Conservation (phyloP, 1,284 basidiomycete species). For the Marasmius sp. region DNA sequence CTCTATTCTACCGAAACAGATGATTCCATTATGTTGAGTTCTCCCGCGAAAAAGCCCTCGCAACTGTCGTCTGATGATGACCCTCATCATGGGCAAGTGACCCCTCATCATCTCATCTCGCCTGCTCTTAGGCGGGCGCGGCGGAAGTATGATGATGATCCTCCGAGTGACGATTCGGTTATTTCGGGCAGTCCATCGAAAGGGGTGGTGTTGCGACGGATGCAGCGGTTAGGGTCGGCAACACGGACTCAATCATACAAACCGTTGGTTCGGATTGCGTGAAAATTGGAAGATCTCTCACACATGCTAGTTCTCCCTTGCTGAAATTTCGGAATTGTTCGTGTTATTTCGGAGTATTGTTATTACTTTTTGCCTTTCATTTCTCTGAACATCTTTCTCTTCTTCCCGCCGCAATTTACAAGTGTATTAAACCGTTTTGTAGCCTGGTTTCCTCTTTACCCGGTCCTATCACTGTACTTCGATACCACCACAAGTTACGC, state of each 20-base stretch:
- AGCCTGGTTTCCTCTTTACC: no score
- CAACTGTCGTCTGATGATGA: slow-evolving; percentile 59
- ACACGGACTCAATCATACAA: not conserved
- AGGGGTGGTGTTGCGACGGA: slow-evolving; percentile 23
- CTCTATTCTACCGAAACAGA: not conserved
- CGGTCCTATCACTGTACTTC: no score
- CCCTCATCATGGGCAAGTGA: slow-evolving; percentile 60
- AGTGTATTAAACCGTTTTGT: no score
- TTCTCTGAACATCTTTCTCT: not conserved
- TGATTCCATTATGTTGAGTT: slow-evolving; percentile 7
- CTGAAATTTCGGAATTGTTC: not conserved
- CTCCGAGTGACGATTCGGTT: slow-evolving; percentile 43
- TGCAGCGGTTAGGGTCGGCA: not conserved
- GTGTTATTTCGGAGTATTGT: not conserved
- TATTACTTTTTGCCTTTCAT: not conserved
- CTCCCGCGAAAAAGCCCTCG: not conserved
- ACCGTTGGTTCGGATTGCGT: not conserved
- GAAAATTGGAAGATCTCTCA: not conserved
- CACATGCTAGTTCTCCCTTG: not conserved
- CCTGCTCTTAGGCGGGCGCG: slow-evolving; percentile 47
- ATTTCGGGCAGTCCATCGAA: slow-evolving; percentile 43
- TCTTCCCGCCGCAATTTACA: not conserved
- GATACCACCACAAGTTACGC: no score
- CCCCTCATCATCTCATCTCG: slow-evolving; percentile 64
- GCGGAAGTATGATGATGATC: slow-evolving; percentile 26